Base-by-base conservation (phyloP, 2,329 filamentous ascomycete genomes). In the Penicillium sp. region DNA sequence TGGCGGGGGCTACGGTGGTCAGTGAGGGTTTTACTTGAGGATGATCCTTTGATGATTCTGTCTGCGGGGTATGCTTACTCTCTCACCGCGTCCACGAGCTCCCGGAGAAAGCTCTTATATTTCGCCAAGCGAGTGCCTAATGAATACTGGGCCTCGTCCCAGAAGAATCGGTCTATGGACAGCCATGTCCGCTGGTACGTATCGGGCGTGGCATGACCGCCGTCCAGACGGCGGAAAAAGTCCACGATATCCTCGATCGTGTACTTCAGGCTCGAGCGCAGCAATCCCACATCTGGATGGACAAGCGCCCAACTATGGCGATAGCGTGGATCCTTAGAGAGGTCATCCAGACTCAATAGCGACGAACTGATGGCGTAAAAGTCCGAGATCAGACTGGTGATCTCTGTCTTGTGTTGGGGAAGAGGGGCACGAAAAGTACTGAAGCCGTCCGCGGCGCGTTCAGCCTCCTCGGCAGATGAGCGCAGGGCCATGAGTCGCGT, bases 291-390 rank as follows among this genome's bases (percentile, higher is more conserved):
- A 65, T 86, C 83, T 14, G 75, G 68, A 20, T 76, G 66, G 52
- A 84, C 80, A 45, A 71, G 70, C 47, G 69, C 65, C 60, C 79
- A 75, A 31, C 73, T 75, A 41, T 70, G 68, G 20, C 69, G 75
- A 68, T 79, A 77, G 15, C 70, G 74, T 31, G 75, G 73, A 58
- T 76, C 70, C 14, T 75, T 73, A 34, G 82, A 71, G 31, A 79
- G 71, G 52, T 75, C 75, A 43, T 83, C 77, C 41, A 87, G 72
- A 43, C 74, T 74, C 48, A 79, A 79, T 25, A 88, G 74, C 8
- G 75, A 76, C 50, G 79, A 76, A 57, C 82, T 83, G 69, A 87
- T 82, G 54, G 78, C 78, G 67, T 83, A 85, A 25, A 87, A 77
- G 60, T 84, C 79, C 56, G 81, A 79, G 54, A 87, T 82, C 31